Conservation (phyloP, 495 filamentous ascomycete genomes). For the Pyronema domesticum region DNA sequence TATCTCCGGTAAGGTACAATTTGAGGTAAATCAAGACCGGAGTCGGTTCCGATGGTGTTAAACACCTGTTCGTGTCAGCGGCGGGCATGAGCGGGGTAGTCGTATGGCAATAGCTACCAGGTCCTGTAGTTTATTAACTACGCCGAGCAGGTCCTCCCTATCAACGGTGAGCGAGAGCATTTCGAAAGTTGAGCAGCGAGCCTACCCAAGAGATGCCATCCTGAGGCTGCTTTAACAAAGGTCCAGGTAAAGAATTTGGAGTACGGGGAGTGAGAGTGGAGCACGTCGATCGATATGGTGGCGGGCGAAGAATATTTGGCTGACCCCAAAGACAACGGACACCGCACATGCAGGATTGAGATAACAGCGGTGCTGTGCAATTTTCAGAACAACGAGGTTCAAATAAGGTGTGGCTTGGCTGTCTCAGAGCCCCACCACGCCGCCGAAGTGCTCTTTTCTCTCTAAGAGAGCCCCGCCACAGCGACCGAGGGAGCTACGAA, state of each 20-base stretch:
- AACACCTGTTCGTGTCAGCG: slow-evolving; percentile 37
- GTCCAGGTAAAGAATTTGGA: neutral
- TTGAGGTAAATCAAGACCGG: slow-evolving; percentile 76
- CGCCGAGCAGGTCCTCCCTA: slow-evolving; percentile 79
- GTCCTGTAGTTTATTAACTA: slow-evolving; percentile 94
- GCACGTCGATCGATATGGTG: neutral
- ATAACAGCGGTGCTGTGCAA: neutral
- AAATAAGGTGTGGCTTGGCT: neutral
- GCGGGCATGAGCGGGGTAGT: neutral
- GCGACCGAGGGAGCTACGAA: too few relatives aligned
- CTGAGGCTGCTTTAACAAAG: slow-evolving; percentile 2
- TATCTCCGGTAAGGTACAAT: slow-evolving; percentile 46
- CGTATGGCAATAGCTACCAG: slow-evolving; percentile 32
- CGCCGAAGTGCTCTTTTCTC: too few relatives aligned
- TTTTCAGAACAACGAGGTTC: neutral
- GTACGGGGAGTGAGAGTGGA: neutral
- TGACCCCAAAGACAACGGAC: neutral
- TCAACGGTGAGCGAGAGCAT: neutral
- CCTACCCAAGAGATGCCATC: slow-evolving; percentile 6
- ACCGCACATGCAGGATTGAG: neutral
- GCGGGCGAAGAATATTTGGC: neutral
- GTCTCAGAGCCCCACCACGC: neutral
- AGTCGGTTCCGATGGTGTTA: slow-evolving; percentile 98
- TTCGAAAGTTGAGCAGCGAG: neutral
- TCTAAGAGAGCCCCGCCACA: too few relatives aligned